Percentiles rank a stretch among this genome's conserved stretches.
Evolutionary conservation across 257 asterid genomes (phyloP).

Genomic region (Primulina tabacum): DNA sequence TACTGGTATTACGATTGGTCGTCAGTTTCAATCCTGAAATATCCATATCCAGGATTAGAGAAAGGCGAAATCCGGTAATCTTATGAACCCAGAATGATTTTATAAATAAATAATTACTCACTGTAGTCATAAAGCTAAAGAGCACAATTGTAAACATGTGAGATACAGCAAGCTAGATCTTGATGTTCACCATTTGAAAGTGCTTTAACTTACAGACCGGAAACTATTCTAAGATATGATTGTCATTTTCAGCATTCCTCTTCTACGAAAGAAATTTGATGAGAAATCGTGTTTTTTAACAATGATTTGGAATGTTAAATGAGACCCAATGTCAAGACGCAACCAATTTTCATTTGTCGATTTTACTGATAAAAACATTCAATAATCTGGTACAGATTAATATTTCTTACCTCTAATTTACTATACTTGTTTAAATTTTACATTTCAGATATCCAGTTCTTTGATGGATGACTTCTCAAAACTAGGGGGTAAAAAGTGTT

Average conservation of each 20-base stretch:
- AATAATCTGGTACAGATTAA: background rate
- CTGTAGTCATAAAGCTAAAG: constrained; percentile 1
- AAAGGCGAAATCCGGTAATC: background rate
- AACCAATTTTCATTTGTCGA: background rate
- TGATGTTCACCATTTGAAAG: background rate
- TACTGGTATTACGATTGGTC: background rate
- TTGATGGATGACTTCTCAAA: constrained; percentile 57
- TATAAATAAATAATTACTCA: background rate
- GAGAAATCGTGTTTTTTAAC: too few relatives aligned
- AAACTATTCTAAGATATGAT: too few relatives aligned
- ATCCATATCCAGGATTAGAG: background rate
- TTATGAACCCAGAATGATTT: background rate
- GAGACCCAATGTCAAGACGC: constrained; percentile 6
- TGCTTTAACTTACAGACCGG: background rate
- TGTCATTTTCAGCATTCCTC: background rate
- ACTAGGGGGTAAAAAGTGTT: constrained; percentile 67
- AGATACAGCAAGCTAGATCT: background rate
- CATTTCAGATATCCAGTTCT: constrained; percentile 54
- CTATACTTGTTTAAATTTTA: constrained; percentile 19
- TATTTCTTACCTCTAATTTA: constrained; percentile 7
- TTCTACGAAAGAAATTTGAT: too few relatives aligned
- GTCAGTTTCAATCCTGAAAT: background rate
- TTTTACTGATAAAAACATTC: constrained; percentile 2
- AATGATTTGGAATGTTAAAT: background rate
- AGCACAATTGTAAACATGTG: background rate